phyloP scores from a whole-genome alignment of 257 asterid genomes.

The Schizonepeta tenuifolia region DNA sequence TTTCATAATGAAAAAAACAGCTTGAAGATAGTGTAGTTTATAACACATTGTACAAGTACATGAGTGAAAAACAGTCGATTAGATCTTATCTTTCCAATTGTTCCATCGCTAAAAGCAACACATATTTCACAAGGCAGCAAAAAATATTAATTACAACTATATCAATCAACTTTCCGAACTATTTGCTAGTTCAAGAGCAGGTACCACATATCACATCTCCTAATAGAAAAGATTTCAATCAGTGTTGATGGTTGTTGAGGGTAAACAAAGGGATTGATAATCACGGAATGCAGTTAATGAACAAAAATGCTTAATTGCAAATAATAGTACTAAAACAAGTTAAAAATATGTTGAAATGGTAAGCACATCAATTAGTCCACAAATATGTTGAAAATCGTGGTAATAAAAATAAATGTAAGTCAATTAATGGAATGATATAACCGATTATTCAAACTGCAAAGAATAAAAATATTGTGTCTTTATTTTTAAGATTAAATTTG shows the following conservation, averaged over 20 bases:
- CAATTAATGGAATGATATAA: background rate
- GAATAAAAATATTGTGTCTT: background rate
- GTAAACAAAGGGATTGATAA: background rate
- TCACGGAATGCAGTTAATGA: background rate
- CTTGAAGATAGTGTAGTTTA: conserved; percentile 7
- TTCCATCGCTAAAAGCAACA: background rate
- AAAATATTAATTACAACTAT: background rate
- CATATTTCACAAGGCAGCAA: background rate
- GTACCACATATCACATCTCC: background rate
- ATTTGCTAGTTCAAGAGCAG: background rate
- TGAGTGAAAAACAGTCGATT: background rate
- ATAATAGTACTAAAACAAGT: background rate
- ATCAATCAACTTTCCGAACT: background rate
- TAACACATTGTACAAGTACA: background rate
- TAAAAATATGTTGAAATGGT: no score
- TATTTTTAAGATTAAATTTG: background rate
- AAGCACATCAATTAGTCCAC: no score
- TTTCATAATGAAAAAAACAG: conserved; percentile 15
- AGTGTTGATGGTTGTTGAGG: background rate
- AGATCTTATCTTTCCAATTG: background rate
- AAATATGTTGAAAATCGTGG: background rate
- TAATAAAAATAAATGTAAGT: background rate
- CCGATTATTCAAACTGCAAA: background rate
- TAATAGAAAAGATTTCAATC: background rate
- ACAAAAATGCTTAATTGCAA: background rate